Base-by-base conservation (phyloP, 2,329 filamentous ascomycete species). In the Raffaelea ambrosiae region DNA sequence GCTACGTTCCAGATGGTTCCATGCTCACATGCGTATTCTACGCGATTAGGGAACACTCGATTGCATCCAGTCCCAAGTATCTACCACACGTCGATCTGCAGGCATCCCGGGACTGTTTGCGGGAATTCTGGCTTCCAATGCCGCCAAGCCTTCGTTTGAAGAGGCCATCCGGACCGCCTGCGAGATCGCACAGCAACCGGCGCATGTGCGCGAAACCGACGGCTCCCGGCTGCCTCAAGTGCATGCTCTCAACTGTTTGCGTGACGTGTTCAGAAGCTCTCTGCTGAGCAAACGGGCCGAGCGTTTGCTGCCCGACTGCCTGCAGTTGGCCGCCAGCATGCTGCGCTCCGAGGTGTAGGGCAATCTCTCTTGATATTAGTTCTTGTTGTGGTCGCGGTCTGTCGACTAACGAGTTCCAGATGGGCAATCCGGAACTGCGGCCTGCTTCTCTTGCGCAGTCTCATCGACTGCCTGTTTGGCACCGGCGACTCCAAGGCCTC, bases 371-470 rank as follows among this genome's bases (percentile, higher is more conserved):
- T 3, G 16, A 14, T 40, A 22, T 23, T n/a, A 18, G 16, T 16
- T 14, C 13, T 26, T 29, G 39, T 45, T 26, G 31, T 3, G 13
- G 23, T 22, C 33, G 18, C 14, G 2, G 29, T 35, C 4, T 10
- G 9, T 19, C 4, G 16, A 7, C 41, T 21, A n/a, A 14, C n/a
- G 20, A 23, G 11, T 5, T 16, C 11, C 51, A 86, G 82, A 20
- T 98, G 93, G 93, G 88, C 90, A 0, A 89, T 98, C 48, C 83
- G 90, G 1, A 98, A 98, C 62, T 96, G 89, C 55, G 89, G 89
- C 2, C 68, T 97, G 31, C 85, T 97, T 67, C 78, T 98, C 7
- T 82, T 97, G 54, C 81, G 91, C 47, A 88, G 88, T 52, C 72
- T 96, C 5, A 86, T 95, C 46, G 87, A 93, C 60, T 77, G 79